A percentile compares a stretch with the other conserved stretches of the same genome.
Evolutionary conservation across 768 basidiomycete species (phyloP).

Genomic region (Dacryopinax spathularia): DNA sequence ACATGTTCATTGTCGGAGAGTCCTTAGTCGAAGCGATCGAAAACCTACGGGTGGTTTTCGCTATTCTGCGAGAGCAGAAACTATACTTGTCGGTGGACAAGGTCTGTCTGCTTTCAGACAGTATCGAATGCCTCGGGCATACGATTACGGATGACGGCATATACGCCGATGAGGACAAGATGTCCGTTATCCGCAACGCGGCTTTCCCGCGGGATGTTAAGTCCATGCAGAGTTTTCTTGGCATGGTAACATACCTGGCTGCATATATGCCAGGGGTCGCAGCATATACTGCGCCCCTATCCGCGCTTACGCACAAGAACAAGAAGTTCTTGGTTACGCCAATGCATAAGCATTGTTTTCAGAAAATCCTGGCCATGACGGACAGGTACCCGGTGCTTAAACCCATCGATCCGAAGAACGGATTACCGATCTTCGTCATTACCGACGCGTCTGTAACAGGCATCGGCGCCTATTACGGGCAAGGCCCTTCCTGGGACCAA

Average conservation of each 20-base stretch:
- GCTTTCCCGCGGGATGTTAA: background rate
- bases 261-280: background rate
- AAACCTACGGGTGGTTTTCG: conserved; percentile 25
- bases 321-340: too few species aligned
- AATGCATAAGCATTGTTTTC: too few species aligned
- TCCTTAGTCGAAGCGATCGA: conserved; percentile 27
- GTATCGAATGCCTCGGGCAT: conserved; percentile 21
- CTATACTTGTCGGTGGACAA: conserved; percentile 27
- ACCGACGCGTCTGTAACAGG: too few species aligned
- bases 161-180: background rate
- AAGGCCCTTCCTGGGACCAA: too few species aligned
- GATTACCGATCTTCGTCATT: too few species aligned
- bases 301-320: background rate
- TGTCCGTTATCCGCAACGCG: background rate
- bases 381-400: too few species aligned
- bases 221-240: too few species aligned
- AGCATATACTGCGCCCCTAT: background rate
- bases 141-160: background rate
- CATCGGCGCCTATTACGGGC: too few species aligned
- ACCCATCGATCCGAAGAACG: too few species aligned
- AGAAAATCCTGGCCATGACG: too few species aligned
- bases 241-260: too few species aligned
- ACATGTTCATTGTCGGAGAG: conserved; percentile 30
- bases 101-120: conserved; percentile 21
- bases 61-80: conserved; percentile 16